A percentile compares a stretch with the other conserved stretches of the same genome.
Evolutionary conservation across 495 filamentous ascomycete genomes (phyloP).

Genomic region (Lophium mytilinum): DNA sequence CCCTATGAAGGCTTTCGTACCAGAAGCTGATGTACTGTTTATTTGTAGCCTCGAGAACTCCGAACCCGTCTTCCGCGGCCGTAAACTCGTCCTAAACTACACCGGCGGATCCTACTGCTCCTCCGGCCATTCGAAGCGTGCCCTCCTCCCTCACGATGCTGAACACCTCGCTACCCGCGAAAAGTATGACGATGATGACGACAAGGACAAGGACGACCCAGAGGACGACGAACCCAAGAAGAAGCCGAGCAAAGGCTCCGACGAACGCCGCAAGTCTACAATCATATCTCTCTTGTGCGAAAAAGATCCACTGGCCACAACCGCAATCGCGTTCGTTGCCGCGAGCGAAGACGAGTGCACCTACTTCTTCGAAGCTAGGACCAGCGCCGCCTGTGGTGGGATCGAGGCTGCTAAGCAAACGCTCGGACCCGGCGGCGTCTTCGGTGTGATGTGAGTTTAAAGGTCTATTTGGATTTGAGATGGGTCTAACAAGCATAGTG

Average conservation of each 20-base stretch:
- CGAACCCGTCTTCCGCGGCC: constrained; percentile 68
- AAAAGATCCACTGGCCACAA: constrained; percentile 53
- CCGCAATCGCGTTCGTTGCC: constrained; percentile 71
- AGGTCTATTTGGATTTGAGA: not conserved
- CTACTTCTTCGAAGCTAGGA: constrained; percentile 97
- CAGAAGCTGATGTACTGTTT: not conserved
- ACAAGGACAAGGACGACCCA: constrained; percentile 35
- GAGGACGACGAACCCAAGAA: constrained; percentile 35
- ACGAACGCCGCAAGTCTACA: constrained; percentile 65
- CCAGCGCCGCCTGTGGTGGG: constrained; percentile 72
- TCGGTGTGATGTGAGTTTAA: constrained; percentile 78
- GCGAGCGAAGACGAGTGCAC: constrained; percentile 77
- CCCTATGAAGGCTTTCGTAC: not conserved
- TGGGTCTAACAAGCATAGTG: constrained; percentile 27
- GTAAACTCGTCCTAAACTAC: constrained; percentile 88
- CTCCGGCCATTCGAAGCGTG: constrained; percentile 12
- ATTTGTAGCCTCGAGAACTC: constrained; percentile 54
- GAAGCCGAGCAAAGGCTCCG: constrained; percentile 22
- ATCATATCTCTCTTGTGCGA: constrained; percentile 93
- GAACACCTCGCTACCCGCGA: constrained; percentile 27
- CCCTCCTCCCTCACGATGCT: constrained; percentile 18
- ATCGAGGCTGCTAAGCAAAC: constrained; percentile 51
- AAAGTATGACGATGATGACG: constrained; percentile 30
- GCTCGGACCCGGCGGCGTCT: constrained; percentile 79
- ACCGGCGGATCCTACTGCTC: constrained; percentile 79